phyloP scores from a whole-genome alignment of 2,329 filamentous ascomycete genomes.

The Verruconis gallopava region DNA sequence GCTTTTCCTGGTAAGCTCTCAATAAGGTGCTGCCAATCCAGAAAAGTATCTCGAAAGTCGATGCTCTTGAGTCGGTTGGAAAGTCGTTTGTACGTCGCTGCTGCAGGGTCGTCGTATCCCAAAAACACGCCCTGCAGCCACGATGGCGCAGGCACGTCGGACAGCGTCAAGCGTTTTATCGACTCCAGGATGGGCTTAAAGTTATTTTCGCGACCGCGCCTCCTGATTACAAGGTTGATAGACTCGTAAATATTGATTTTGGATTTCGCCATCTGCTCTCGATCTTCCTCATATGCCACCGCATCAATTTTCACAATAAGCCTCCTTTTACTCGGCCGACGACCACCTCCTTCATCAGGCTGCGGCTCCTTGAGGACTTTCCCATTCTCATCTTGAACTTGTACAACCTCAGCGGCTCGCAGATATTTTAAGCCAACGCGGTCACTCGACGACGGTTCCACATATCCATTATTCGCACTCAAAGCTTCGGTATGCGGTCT shows the following conservation, averaged over 20 bases:
- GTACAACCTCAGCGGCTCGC: conserved; percentile 72
- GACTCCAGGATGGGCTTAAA: conserved; percentile 90
- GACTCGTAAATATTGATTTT: conserved; percentile 67
- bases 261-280: conserved; percentile 49
- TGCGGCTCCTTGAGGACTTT: conserved; percentile 51
- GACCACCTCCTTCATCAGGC: conserved; percentile 44
- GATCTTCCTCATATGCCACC: conserved; percentile 63
- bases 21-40: conserved; percentile 88
- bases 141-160: conserved; percentile 70
- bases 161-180: conserved; percentile 72
- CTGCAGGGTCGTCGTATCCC: conserved; percentile 87
- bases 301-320: conserved; percentile 74
- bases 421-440: conserved; percentile 56
- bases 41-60: conserved; percentile 87
- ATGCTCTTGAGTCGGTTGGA: conserved; percentile 64
- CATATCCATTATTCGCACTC: neutral
- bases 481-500: conserved; percentile 40
- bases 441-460: conserved; percentile 32
- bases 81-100: conserved; percentile 74
- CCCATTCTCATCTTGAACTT: conserved; percentile 76
- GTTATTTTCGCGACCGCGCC: conserved; percentile 85
- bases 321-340: conserved; percentile 48
- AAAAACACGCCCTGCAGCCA: conserved; percentile 97
- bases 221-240: conserved; percentile 75
- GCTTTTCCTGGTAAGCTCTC: conserved; percentile 81